Evolutionary conservation across 2,329 filamentous ascomycete genomes (phyloP).

Genomic region (Claviceps pusilla): DNA sequence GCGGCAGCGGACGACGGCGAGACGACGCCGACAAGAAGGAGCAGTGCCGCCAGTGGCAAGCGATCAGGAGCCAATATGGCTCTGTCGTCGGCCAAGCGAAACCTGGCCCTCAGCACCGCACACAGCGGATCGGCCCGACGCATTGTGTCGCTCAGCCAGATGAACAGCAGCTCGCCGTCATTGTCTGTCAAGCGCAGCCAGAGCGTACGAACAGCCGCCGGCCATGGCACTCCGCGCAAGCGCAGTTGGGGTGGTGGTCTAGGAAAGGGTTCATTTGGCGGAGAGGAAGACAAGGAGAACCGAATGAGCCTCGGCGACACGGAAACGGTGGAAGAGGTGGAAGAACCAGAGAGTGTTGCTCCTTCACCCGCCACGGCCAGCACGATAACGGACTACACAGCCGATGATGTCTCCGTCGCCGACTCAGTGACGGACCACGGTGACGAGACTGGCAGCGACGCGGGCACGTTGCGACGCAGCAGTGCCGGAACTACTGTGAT

Average conservation of each 20-base stretch:
- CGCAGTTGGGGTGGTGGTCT: constrained; percentile 49
- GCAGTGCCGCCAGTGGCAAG: constrained; percentile 9
- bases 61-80: constrained; percentile 35
- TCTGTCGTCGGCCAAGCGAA: constrained; percentile 34
- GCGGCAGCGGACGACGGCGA: constrained; percentile 4
- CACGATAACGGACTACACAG: constrained; percentile 1
- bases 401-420: constrained; percentile 6
- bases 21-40: neutral
- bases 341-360: constrained; percentile 16
- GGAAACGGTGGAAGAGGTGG: constrained; percentile 46
- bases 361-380: constrained; percentile 3
- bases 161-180: constrained; percentile 56
- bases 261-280: constrained; percentile 28
- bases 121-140: constrained; percentile 50
- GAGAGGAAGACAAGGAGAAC: constrained; percentile 48
- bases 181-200: constrained; percentile 61
- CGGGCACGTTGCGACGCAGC: constrained; percentile 31
- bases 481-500: constrained; percentile 35
- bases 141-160: constrained; percentile 83
- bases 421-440: constrained; percentile 9
- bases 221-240: constrained; percentile 44
- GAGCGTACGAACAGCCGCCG: constrained; percentile 51
- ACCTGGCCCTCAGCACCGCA: constrained; percentile 25
- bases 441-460: constrained; percentile 27
- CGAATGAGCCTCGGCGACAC: constrained; percentile 42